Evolutionary conservation across 768 basidiomycete species (phyloP), one percentile per base, ranked within the genome.

Genomic region (Kwoniella heveanensis): DNA sequence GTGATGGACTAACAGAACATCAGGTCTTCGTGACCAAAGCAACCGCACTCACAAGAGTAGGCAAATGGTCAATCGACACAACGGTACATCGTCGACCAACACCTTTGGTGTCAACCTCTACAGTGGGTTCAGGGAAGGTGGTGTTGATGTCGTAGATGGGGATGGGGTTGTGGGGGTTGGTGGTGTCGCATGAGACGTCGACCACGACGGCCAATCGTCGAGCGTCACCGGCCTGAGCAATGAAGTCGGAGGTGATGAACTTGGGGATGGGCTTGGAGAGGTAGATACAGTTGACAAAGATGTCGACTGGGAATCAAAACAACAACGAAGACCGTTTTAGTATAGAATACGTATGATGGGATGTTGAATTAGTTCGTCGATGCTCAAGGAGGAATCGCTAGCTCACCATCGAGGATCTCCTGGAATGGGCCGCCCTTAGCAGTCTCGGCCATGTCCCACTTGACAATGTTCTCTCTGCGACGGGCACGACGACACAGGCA

Each of bases 241-340:
- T 88, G 62, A 86, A 86, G 17, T 80, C 80, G 47, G 68, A 72
- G 30, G 80, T 81, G 64, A 81, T 66, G 73, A 81, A 81, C 68
- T 80, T 79, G 65, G 80, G 80, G 59, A 81, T 81, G 32, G 77
- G 77, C 56, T 69, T 53, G 66, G 87, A 88, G 54, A 99, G 88
- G 81, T 98, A 98, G 80, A 99, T 99, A 85, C 96, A 98, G 83
- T 99, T 99, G 84, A 98, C 87, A 76, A 99, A 97, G 73, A 99
- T 87, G 82, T 99, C 95, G 67, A 92, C 95, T 83, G 65, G n/a
- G n/a, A 19, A 17, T 15, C 30, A 68, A 54, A n/a, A 49, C 26
- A 9, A 19, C 24, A 5, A 10, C 24, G 59, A n/a, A n/a, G n/a
- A n/a, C n/a, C n/a, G n/a, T n/a, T n/a, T n/a, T n/a, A n/a, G n/a